Evolutionary conservation across 331 rosid genomes (phyloP).

Genomic region (Rhamnella rubrinervis): DNA sequence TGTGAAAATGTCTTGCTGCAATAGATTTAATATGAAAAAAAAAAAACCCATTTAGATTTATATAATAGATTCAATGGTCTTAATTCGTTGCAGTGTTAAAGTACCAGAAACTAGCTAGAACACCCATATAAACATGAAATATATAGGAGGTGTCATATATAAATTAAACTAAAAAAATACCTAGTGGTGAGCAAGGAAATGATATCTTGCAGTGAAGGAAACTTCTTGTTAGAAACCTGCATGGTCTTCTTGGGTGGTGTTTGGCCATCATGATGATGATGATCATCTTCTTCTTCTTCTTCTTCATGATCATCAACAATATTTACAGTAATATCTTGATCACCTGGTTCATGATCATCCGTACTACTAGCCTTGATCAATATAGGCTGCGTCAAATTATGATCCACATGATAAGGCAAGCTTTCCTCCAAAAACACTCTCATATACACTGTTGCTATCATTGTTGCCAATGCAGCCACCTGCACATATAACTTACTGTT

Average conservation of each 20-base stretch:
- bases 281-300: not conserved
- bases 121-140: no score
- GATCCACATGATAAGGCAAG: slow-evolving; percentile 20
- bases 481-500: not conserved
- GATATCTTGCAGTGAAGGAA: not conserved
- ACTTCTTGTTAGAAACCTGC: slow-evolving; percentile 35
- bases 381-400: slow-evolving; percentile 51
- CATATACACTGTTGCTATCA: slow-evolving; percentile 64
- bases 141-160: no score
- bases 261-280: slow-evolving; percentile 16
- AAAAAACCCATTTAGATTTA: not conserved
- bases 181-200: no score
- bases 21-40: not conserved
- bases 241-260: slow-evolving; percentile 16
- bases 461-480: slow-evolving; percentile 65
- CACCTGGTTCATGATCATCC: slow-evolving; percentile 10
- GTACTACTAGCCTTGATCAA: slow-evolving; percentile 19
- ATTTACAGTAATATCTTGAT: not conserved
- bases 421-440: slow-evolving; percentile 80
- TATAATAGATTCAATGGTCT: not conserved
- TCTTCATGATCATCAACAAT: slow-evolving; percentile 6
- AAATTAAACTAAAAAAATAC: no score
- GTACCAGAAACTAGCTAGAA: no score
- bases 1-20: slow-evolving; percentile 74
- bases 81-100: no score